Base-by-base conservation (phyloP, 2,329 filamentous ascomycete genomes). In the Blastomyces parvus region DNA sequence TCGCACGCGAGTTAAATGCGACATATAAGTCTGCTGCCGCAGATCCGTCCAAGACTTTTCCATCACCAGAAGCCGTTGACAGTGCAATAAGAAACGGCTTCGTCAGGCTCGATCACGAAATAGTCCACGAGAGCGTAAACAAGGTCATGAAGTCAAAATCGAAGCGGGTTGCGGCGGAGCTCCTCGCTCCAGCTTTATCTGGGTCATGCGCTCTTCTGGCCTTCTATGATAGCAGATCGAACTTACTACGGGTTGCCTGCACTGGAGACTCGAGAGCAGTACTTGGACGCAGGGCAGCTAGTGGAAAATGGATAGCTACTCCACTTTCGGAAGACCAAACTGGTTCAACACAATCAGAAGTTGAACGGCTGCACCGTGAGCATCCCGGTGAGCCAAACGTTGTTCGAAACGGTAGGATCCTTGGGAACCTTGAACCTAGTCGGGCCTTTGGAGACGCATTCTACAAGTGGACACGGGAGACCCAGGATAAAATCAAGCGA, bases 201-300 rank as follows among this genome's bases (percentile, higher is more conserved):
- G 94, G 94, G n/a, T 97, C 95, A 1, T 99, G 94, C 74, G 95
- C 94, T 50, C 84, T 99, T 6, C 83, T 99, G 11, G 96, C 91
- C 7, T 99, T 99, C 78, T 99, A 97, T 77, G 93, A 99, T 74
- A 92, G 87, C 72, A 84, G 84, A 60, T 89, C 89, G 53, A 91
- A 96, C 73, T 86, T 94, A 50, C 82, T 99, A 19, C 86, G 91
- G n/a, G 91, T 97, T 14, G 94, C 94, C 13, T 96, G 91, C 74
- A 96, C 94, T 0, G 94, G 94, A 62, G 94, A 99, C 76, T 97
- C 91, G n/a, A 86, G 94, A 53, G 94, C 94, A 19, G 90, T 99
- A 1, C 83, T 99, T 11, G 94, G 94, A 14, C 88, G 92, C 53
- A 85, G 90, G 68, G 86, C 85, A 4, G 65, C 79, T 8, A 90